Percentiles rank a stretch among this genome's conserved stretches.
phyloP scores from a whole-genome alignment of 2,329 filamentous ascomycete genomes.

The Pestalotiopsis sp. region DNA sequence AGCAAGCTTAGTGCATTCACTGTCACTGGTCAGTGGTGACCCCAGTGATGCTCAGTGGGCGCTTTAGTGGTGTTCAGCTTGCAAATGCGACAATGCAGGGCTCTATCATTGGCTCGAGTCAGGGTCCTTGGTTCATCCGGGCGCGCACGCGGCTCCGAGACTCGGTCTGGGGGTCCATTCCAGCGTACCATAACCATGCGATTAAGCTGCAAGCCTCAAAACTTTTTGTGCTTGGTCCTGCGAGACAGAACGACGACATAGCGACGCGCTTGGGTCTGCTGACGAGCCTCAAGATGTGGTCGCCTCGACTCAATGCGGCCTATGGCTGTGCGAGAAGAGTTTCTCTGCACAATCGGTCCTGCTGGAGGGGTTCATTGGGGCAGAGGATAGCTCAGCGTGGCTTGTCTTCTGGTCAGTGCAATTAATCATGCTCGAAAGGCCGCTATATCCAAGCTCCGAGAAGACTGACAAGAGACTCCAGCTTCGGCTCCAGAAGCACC shows the following conservation, averaged over 20 bases:
- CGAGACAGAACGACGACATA: constrained; percentile 1
- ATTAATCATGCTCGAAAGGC: not conserved
- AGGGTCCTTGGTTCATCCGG: not conserved
- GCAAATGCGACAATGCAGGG: constrained; percentile 3
- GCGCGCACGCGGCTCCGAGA: constrained; percentile 3
- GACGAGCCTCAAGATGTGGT: constrained; percentile 25
- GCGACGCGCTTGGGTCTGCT: not conserved
- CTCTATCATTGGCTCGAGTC: not conserved
- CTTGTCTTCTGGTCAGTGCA: constrained; percentile 25
- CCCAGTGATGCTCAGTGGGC: not conserved
- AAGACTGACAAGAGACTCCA: constrained; percentile 17
- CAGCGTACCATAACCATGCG: not conserved
- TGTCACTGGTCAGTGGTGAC: not conserved
- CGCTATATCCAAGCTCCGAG: not conserved
- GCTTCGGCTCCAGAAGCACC: constrained; percentile 16
- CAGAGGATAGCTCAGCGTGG: constrained; percentile 19
- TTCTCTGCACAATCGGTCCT: not conserved
- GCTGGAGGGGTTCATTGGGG: constrained; percentile 10
- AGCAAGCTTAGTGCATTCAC: not conserved
- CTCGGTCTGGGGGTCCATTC: not conserved
- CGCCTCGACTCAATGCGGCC: constrained; percentile 24
- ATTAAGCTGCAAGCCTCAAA: constrained; percentile 2
- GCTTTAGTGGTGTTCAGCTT: not conserved
- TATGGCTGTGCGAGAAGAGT: constrained; percentile 18
- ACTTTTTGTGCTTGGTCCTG: not conserved